A percentile compares a stretch with the other conserved stretches of the same genome.
These are phyloP conservation scores for Moricandia moricandioides DNA, from an alignment of 345 rosid genomes.

Conservation along the genomic window DNA sequence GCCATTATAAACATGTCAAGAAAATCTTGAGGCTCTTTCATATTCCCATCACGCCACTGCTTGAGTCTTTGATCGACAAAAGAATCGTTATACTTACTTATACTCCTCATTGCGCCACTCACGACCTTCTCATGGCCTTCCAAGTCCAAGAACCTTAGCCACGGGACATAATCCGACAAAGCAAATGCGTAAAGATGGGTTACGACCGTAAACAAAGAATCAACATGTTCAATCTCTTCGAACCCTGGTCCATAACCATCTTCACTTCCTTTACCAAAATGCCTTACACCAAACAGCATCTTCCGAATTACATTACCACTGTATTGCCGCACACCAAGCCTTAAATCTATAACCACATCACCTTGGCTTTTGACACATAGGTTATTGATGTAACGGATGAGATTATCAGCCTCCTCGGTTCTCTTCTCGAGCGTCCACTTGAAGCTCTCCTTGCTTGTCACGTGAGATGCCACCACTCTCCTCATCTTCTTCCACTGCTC, in stretches of 20 bases:
- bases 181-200: slow-evolving; percentile 42
- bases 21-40: slow-evolving; percentile 40
- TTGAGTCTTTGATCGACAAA: slow-evolving; percentile 48
- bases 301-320: slow-evolving; percentile 48
- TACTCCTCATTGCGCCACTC: slow-evolving; percentile 9
- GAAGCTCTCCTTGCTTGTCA: slow-evolving; percentile 30
- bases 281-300: slow-evolving; percentile 42
- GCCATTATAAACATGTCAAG: slow-evolving; percentile 42
- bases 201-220: slow-evolving; percentile 43
- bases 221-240: slow-evolving; percentile 47
- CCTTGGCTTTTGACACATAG: neutral
- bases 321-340: slow-evolving; percentile 39
- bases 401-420: slow-evolving; percentile 49
- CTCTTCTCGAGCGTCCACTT: slow-evolving; percentile 16
- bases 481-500: slow-evolving; percentile 56
- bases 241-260: slow-evolving; percentile 46
- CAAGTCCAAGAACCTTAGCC: slow-evolving; percentile 42
- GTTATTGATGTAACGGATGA: slow-evolving; percentile 37
- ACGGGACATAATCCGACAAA: slow-evolving; percentile 52
- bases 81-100: slow-evolving; percentile 51
- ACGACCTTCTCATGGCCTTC: slow-evolving; percentile 55
- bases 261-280: slow-evolving; percentile 39
- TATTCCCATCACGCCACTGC: slow-evolving; percentile 36
- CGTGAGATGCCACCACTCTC: slow-evolving; percentile 28
- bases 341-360: slow-evolving; percentile 30